Percentiles rank a stretch among this genome's conserved stretches.
Evolutionary conservation across 495 filamentous ascomycete genomes (phyloP).

Genomic region (Pseudoneurospora amorphoporcata): DNA sequence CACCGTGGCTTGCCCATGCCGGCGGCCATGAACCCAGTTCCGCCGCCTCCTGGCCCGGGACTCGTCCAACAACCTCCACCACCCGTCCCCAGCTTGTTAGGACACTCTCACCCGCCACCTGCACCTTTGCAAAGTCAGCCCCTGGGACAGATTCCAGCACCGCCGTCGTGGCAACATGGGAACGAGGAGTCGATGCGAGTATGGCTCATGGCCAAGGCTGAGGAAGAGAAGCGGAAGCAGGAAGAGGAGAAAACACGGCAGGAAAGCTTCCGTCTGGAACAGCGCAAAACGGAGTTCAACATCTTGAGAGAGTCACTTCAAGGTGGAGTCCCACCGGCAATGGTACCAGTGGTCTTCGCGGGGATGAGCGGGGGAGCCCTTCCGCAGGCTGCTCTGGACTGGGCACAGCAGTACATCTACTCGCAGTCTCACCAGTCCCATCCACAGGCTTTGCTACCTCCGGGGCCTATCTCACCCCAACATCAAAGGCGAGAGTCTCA

Average conservation of each 20-base stretch:
- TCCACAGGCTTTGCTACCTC: constrained; percentile 41
- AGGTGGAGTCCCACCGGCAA: constrained; percentile 71
- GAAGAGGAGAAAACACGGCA: constrained; percentile 85
- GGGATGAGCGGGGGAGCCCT: constrained; percentile 61
- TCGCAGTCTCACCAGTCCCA: constrained; percentile 41
- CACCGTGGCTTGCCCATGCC: constrained; percentile 69
- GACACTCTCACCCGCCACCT: constrained; percentile 26
- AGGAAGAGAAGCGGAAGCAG: constrained; percentile 79
- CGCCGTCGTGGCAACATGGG: constrained; percentile 62
- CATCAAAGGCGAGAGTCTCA: constrained; percentile 36
- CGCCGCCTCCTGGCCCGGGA: constrained; percentile 26
- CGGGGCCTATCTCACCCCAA: constrained; percentile 35
- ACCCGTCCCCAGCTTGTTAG: constrained; percentile 18
- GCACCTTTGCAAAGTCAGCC: constrained; percentile 29
- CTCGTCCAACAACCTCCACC: constrained; percentile 9
- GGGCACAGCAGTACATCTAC: constrained; percentile 60
- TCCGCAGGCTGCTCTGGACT: constrained; percentile 50
- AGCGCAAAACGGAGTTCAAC: constrained; percentile 66
- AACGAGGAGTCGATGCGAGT: constrained; percentile 71
- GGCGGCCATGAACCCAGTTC: constrained; percentile 58
- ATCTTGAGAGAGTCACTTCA: constrained; percentile 74
- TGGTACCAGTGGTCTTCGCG: constrained; percentile 85
- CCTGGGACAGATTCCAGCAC: constrained; percentile 52
- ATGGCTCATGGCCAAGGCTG: constrained; percentile 73
- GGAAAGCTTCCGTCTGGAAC: constrained; percentile 65